Percentiles rank a stretch among this genome's conserved stretches.
Evolutionary conservation across 257 asterid species (phyloP).

Genomic region (Ajuga chamaepitys): DNA sequence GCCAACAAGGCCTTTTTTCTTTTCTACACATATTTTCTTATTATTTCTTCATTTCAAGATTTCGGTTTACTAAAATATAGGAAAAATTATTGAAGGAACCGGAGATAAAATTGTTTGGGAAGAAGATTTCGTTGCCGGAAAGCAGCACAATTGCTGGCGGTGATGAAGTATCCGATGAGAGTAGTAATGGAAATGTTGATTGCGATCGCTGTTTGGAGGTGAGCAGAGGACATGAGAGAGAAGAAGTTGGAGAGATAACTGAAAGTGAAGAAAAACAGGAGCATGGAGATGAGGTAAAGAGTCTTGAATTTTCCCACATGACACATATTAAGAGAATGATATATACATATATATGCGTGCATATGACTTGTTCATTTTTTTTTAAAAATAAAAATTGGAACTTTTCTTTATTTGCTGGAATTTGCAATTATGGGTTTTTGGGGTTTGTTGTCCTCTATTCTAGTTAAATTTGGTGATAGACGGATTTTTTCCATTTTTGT

Average conservation of each 20-base stretch:
- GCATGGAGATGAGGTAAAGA: conserved; percentile 14
- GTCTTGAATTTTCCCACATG: not conserved
- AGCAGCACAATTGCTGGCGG: conserved; percentile 19
- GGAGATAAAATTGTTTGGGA: conserved; percentile 60
- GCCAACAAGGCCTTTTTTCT: conserved; percentile 44
- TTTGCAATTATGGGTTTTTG: not conserved
- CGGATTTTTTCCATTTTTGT: not conserved
- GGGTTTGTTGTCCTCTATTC: not conserved
- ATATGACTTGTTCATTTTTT: no score
- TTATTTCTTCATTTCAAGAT: conserved; percentile 13
- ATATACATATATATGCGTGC: not conserved
- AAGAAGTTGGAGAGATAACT: not conserved
- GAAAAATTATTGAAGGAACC: conserved; percentile 43
- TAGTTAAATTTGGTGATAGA: conserved; percentile 3
- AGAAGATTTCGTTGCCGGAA: conserved; percentile 58
- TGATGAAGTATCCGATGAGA: conserved; percentile 14
- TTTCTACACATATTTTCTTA: not conserved
- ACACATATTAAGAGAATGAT: not conserved
- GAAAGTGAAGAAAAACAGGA: conserved; percentile 1
- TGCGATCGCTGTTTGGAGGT: conserved; percentile 25
- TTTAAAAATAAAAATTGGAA: not conserved
- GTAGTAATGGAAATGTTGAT: conserved; percentile 12
- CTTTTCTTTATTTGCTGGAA: not conserved
- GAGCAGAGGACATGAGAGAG: conserved; percentile 18
- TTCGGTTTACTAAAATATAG: not conserved